These are phyloP conservation scores for Grosmannia serpens DNA, from an alignment of 2,329 filamentous ascomycete species.

Conservation along the genomic window DNA sequence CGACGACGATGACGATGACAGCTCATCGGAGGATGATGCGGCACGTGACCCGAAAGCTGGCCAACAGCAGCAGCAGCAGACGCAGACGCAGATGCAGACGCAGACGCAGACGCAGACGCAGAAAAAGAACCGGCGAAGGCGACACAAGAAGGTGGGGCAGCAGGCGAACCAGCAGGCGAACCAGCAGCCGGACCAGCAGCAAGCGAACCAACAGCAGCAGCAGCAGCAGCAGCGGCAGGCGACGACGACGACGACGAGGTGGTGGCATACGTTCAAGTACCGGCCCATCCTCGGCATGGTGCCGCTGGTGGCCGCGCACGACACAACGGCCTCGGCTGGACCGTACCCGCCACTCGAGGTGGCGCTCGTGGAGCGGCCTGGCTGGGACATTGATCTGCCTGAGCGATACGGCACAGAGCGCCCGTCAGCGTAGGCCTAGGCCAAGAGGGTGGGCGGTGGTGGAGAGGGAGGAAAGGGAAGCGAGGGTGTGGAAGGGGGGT, in stretches of 20 bases:
- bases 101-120: slow-evolving; percentile 16
- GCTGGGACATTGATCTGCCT: slow-evolving; percentile 70
- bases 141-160: not conserved
- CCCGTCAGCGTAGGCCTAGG: not conserved
- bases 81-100: slow-evolving; percentile 10
- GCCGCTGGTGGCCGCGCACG: slow-evolving; percentile 23
- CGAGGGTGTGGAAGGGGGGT: not conserved
- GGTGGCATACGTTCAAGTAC: slow-evolving; percentile 88
- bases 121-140: not conserved
- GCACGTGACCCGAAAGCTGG: no score
- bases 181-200: not conserved
- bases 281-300: slow-evolving; percentile 74
- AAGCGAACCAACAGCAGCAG: not conserved
- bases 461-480: not conserved
- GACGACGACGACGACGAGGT: slow-evolving; percentile 22
- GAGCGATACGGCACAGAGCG: slow-evolving; percentile 41
- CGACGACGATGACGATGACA: slow-evolving; percentile 22
- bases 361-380: slow-evolving; percentile 75
- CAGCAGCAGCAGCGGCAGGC: not conserved
- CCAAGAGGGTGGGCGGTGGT: not conserved
- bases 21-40: slow-evolving; percentile 13
- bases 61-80: slow-evolving; percentile 1
- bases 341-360: slow-evolving; percentile 50
- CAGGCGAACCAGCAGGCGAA: no score
- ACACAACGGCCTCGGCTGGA: not conserved